These are phyloP conservation scores for Cytospora piceicola DNA, from an alignment of 2,329 filamentous ascomycete species.

Conservation along the genomic window DNA sequence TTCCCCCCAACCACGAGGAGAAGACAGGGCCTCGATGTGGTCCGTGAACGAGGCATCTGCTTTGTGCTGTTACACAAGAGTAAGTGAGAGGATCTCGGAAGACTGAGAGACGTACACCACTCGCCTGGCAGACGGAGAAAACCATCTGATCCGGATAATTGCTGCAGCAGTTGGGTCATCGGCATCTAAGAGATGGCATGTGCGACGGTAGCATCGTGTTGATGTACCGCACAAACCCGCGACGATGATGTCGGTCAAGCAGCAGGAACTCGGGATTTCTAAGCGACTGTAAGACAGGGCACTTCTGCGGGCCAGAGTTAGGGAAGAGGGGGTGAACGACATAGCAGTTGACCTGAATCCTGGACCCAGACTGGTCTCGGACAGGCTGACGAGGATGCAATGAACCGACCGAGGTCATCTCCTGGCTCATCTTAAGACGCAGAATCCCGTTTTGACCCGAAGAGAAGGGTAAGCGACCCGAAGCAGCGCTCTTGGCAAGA, in stretches of 20 bases:
- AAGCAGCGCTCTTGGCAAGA: conserved; percentile 24
- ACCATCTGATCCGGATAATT: conserved; percentile 10
- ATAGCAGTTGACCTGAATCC: not conserved
- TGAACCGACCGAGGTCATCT: conserved; percentile 13
- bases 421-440: conserved; percentile 14
- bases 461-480: conserved; percentile 14
- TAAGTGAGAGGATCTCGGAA: conserved; percentile 5
- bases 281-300: not conserved
- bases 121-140: not conserved
- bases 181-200: conserved; percentile 17
- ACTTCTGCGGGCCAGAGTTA: not conserved
- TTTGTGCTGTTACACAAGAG: conserved; percentile 13
- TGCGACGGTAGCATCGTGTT: conserved; percentile 19
- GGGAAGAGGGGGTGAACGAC: not conserved
- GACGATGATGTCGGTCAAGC: not conserved
- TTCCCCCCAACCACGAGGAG: conserved; percentile 4
- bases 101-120: not conserved
- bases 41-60: conserved; percentile 12
- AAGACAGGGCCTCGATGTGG: not conserved
- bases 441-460: conserved; percentile 20
- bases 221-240: not conserved
- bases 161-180: conserved; percentile 21
- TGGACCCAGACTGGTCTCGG: conserved; percentile 2
- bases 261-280: not conserved
- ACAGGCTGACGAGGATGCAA: conserved; percentile 18